These are phyloP conservation scores for Neospora caninum DNA, from an alignment of 169 alveolate species.

Conservation along the genomic window DNA sequence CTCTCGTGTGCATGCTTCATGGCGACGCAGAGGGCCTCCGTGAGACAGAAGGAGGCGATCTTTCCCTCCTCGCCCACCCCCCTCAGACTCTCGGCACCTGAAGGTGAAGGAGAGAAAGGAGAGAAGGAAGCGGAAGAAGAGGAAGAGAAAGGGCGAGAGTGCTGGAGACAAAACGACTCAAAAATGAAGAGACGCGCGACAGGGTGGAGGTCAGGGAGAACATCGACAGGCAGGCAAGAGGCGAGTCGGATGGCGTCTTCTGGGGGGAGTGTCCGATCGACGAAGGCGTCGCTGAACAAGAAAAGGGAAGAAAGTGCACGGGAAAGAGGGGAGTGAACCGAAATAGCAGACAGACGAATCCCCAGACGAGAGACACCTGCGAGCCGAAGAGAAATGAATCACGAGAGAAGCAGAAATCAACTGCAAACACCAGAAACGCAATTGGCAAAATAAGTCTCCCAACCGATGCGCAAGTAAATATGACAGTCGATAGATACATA, in stretches of 20 bases:
- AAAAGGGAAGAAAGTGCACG: not conserved
- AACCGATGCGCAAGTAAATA: too few relatives aligned
- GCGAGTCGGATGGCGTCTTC: not conserved
- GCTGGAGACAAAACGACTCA: not conserved
- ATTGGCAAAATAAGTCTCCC: too few relatives aligned
- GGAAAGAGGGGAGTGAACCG: not conserved
- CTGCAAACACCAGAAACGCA: too few relatives aligned
- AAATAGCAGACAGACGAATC: not conserved
- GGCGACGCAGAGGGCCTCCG: not conserved
- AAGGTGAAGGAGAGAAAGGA: not conserved
- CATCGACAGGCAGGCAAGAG: conserved; percentile 5
- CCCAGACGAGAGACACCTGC: not conserved
- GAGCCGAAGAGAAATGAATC: not conserved
- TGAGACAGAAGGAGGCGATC: not conserved
- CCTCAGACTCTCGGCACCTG: not conserved
- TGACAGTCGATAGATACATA: not conserved
- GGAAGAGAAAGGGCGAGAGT: not conserved
- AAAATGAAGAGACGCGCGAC: conserved; percentile 12
- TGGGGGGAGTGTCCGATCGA: not conserved
- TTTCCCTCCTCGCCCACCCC: not conserved
- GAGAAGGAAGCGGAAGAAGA: not conserved
- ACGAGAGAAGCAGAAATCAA: too few relatives aligned
- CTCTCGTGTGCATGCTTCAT: not conserved
- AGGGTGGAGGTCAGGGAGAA: conserved; percentile 29
- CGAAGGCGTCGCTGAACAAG: not conserved